phyloP scores from a whole-genome alignment of 192 early-diverging fungal species.

The Coemansia sp. region DNA sequence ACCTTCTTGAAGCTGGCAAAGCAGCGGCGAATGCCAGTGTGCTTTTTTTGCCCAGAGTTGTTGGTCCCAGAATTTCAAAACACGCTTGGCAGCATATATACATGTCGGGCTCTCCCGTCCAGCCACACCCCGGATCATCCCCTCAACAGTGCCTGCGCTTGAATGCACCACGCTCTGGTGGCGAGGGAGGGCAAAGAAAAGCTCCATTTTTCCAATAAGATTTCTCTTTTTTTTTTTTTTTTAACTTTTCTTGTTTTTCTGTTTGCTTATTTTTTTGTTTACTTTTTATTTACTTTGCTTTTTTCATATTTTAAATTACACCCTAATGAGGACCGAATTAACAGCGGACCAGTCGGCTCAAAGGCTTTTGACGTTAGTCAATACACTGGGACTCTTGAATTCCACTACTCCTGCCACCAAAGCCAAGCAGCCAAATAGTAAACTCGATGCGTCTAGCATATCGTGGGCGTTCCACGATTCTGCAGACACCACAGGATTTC shows the following conservation, averaged over 20 bases:
- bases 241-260: conserved; percentile 4
- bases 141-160: too few species aligned
- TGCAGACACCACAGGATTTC: conserved; percentile 35
- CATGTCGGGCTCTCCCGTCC: too few species aligned
- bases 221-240: not conserved
- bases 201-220: too few species aligned
- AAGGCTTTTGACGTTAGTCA: conserved; percentile 22
- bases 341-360: conserved; percentile 41
- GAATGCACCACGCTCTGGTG: too few species aligned
- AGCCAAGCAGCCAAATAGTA: not conserved
- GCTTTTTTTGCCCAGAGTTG: too few species aligned
- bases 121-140: too few species aligned
- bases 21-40: too few species aligned
- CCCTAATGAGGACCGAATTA: conserved; percentile 15
- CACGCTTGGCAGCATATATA: too few species aligned
- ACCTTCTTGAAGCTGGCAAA: too few species aligned
- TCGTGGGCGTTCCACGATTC: conserved; percentile 53
- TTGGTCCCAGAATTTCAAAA: too few species aligned
- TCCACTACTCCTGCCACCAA: not conserved
- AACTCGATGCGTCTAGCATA: conserved; percentile 34
- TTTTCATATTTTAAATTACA: conserved; percentile 9
- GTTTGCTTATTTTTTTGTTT: conserved; percentile 12
- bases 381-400: conserved; percentile 14
- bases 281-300: not conserved
- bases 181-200: too few species aligned